Percentiles rank a stretch among this genome's conserved stretches.
phyloP scores from a whole-genome alignment of 805 yeast species.

The Teunomyces atbi region DNA sequence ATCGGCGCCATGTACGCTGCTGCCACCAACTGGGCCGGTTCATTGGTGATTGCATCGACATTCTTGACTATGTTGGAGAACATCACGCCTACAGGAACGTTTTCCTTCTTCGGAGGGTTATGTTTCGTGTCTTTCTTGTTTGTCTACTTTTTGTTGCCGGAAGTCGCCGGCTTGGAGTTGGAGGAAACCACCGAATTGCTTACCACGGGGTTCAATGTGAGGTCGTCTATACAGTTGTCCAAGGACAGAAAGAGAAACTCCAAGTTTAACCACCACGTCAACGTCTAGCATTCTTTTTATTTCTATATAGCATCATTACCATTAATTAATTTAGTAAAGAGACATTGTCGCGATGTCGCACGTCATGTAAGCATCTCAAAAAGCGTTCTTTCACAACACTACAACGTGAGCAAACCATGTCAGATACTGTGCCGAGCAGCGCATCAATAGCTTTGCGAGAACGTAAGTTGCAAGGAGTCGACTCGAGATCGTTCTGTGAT shows the following conservation, averaged over 20 bases:
- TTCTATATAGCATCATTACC: not conserved
- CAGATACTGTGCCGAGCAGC: not conserved
- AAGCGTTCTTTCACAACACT: not conserved
- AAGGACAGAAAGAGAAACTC: slow-evolving; percentile 29
- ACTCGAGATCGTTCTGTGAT: slow-evolving; percentile 19
- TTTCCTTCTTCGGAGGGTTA: slow-evolving; percentile 83
- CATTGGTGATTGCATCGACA: slow-evolving; percentile 84
- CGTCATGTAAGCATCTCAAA: too few species aligned
- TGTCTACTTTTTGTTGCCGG: slow-evolving; percentile 86
- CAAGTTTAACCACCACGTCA: slow-evolving; percentile 1
- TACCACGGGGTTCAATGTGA: slow-evolving; percentile 83
- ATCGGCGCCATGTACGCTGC: slow-evolving; percentile 89
- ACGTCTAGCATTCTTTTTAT: not conserved
- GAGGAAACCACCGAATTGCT: slow-evolving; percentile 87
- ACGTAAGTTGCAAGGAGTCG: not conserved
- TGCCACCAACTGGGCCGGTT: slow-evolving; percentile 94
- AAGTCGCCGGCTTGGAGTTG: slow-evolving; percentile 81
- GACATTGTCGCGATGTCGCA: slow-evolving; percentile 1
- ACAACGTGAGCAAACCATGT: not conserved
- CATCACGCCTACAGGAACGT: slow-evolving; percentile 94
- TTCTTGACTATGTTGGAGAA: slow-evolving; percentile 91
- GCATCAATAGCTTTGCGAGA: slow-evolving; percentile 1
- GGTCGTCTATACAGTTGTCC: slow-evolving; percentile 40
- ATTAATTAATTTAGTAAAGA: not conserved
- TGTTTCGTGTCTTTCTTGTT: slow-evolving; percentile 69